Evolutionary conservation across 176 grass and related monocot species (phyloP).

Genomic region (Coix lacrymajobi): DNA sequence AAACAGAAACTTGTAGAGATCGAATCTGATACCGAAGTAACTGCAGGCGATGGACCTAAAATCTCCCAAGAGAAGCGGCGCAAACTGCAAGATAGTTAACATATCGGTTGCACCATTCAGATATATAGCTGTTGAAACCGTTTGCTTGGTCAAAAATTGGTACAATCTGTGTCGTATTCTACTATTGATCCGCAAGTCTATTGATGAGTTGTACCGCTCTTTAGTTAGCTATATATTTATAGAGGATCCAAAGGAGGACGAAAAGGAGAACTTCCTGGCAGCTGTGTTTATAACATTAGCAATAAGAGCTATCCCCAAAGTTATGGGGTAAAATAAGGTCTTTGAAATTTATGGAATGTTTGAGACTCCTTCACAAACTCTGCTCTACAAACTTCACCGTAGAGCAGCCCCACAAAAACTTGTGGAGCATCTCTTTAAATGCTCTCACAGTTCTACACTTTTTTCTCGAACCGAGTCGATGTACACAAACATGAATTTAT

Average conservation of each 20-base stretch:
- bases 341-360: conserved; percentile 2
- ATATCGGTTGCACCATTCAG: neutral
- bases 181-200: neutral
- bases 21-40: neutral
- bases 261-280: neutral
- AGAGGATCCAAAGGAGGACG: neutral
- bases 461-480: too few relatives aligned
- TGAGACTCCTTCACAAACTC: too few relatives aligned
- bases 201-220: conserved; percentile 12
- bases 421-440: too few relatives aligned
- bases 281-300: conserved; percentile 26
- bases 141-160: conserved; percentile 26
- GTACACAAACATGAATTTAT: neutral
- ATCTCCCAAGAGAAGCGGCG: conserved; percentile 26
- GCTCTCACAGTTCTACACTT: too few relatives aligned
- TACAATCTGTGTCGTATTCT: neutral
- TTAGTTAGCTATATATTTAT: neutral
- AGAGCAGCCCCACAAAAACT: too few relatives aligned
- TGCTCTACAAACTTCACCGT: too few relatives aligned
- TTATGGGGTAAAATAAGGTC: neutral
- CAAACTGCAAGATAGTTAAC: conserved; percentile 31
- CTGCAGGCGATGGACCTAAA: neutral
- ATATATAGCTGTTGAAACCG: conserved; percentile 11
- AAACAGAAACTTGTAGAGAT: conserved; percentile 36
- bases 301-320: conserved; percentile 27